These are phyloP conservation scores for Pleurotus ostreatus DNA, from an alignment of 768 basidiomycete genomes.

Conservation along the genomic window DNA sequence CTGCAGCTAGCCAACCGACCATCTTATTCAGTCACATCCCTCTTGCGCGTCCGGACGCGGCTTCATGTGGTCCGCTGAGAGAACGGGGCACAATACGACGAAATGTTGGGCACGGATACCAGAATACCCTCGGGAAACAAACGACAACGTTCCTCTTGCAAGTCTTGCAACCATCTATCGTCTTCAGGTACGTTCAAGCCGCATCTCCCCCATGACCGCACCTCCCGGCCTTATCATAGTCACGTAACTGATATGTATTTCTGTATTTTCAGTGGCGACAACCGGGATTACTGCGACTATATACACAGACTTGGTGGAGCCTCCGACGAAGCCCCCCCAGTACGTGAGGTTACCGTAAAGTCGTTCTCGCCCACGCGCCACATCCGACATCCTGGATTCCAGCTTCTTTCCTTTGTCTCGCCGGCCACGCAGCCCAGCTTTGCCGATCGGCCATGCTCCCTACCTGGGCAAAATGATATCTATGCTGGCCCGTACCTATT, in stretches of 20 bases:
- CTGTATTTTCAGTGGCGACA: slow-evolving; percentile 63
- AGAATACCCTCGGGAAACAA: slow-evolving; percentile 77
- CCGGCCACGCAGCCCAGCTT: slow-evolving; percentile 38
- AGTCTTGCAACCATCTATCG: slow-evolving; percentile 54
- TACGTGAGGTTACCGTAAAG: slow-evolving; percentile 84
- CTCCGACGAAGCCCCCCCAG: slow-evolving; percentile 19
- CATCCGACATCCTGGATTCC: slow-evolving; percentile 77
- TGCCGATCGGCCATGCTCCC: slow-evolving; percentile 65
- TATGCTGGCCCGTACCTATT: slow-evolving; percentile 65
- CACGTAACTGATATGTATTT: slow-evolving; percentile 4
- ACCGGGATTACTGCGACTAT: slow-evolving; percentile 88
- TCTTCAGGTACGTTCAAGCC: slow-evolving; percentile 60
- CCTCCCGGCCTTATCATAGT: too few relatives aligned
- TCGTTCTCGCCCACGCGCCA: slow-evolving; percentile 78
- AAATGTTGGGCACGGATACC: slow-evolving; percentile 79
- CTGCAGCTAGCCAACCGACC: slow-evolving; percentile 36
- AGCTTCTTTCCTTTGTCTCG: slow-evolving; percentile 64
- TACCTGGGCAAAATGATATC: slow-evolving; percentile 69
- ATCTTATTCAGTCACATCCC: slow-evolving; percentile 88
- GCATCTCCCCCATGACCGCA: too few relatives aligned
- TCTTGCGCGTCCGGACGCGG: slow-evolving; percentile 67
- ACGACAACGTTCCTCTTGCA: slow-evolving; percentile 72
- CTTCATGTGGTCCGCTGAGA: slow-evolving; percentile 72
- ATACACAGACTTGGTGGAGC: slow-evolving; percentile 39
- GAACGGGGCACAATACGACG: slow-evolving; percentile 70